phyloP scores from a whole-genome alignment of 129 eudicot species.

The Centaurea solstitialis region DNA sequence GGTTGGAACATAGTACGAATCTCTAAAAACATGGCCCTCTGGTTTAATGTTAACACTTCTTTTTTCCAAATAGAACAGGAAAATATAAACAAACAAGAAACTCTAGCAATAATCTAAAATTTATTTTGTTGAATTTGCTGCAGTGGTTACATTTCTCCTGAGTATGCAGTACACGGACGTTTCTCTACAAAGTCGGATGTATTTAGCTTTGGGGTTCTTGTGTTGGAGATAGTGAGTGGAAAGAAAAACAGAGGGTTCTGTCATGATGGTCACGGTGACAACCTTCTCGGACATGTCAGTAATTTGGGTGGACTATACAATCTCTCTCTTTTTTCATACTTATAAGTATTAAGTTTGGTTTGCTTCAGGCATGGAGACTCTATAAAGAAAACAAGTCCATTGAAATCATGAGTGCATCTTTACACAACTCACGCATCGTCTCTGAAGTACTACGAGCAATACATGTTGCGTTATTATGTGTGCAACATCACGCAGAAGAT shows the following conservation, averaged over 20 bases:
- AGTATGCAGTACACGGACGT: conserved; percentile 13
- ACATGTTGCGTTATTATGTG: conserved; percentile 13
- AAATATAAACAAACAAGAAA: background rate
- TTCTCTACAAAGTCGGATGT: conserved; percentile 14
- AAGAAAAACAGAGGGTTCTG: conserved; percentile 20
- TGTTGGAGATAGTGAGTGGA: conserved; percentile 12
- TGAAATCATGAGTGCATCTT: background rate
- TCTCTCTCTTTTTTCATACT: too few relatives aligned
- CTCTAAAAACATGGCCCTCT: background rate
- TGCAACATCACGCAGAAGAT: conserved; percentile 21
- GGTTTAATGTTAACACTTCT: background rate
- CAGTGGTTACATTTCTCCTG: background rate
- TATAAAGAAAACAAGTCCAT: too few relatives aligned
- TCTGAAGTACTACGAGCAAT: conserved; percentile 9
- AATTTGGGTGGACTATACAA: background rate
- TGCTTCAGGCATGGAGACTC: background rate
- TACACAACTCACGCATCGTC: background rate
- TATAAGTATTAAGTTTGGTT: background rate
- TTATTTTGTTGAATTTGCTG: background rate
- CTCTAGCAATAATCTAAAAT: background rate
- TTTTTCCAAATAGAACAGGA: background rate
- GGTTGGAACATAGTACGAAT: background rate
- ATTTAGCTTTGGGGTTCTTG: conserved; percentile 3
- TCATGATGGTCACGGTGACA: conserved; percentile 9
- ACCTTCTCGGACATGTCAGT: conserved; percentile 20